These are phyloP conservation scores for Capsicum pubescens DNA, from an alignment of 257 asterid genomes.

Conservation along the genomic window DNA sequence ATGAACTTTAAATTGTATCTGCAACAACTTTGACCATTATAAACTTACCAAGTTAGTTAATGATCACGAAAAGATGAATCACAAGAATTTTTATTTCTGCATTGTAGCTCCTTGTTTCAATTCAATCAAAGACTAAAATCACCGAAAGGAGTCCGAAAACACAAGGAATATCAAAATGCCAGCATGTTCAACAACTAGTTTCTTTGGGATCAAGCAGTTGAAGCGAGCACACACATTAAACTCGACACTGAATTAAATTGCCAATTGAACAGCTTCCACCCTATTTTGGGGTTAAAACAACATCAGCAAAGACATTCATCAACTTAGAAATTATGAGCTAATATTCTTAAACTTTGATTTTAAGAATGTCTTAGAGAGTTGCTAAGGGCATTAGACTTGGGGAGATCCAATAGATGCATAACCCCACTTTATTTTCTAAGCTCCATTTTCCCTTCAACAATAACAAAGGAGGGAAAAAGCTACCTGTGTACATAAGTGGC, in stretches of 20 bases:
- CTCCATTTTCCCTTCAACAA: background rate
- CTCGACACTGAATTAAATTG: background rate
- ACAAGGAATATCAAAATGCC: background rate
- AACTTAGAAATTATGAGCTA: slow-evolving; percentile 3
- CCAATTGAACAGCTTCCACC: background rate
- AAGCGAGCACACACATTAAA: slow-evolving; percentile 5
- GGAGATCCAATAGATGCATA: background rate
- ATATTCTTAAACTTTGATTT: slow-evolving; percentile 5
- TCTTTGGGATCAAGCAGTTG: slow-evolving; percentile 22
- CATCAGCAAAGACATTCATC: slow-evolving; percentile 13
- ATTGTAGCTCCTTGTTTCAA: background rate
- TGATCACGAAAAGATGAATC: background rate
- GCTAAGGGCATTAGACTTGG: background rate
- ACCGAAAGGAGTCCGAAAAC: background rate
- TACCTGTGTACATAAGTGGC: background rate
- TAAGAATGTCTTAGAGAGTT: no score
- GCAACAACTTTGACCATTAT: slow-evolving; percentile 12
- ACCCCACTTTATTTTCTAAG: background rate
- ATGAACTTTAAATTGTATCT: background rate
- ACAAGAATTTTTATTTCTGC: background rate
- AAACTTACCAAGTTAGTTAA: background rate
- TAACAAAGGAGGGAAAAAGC: background rate
- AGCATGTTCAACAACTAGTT: slow-evolving; percentile 7
- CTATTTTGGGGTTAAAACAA: background rate
- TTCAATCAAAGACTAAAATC: slow-evolving; percentile 17